Evolutionary conservation across 2,329 filamentous ascomycete species (phyloP).

Genomic region (Blastomyces percursus): DNA sequence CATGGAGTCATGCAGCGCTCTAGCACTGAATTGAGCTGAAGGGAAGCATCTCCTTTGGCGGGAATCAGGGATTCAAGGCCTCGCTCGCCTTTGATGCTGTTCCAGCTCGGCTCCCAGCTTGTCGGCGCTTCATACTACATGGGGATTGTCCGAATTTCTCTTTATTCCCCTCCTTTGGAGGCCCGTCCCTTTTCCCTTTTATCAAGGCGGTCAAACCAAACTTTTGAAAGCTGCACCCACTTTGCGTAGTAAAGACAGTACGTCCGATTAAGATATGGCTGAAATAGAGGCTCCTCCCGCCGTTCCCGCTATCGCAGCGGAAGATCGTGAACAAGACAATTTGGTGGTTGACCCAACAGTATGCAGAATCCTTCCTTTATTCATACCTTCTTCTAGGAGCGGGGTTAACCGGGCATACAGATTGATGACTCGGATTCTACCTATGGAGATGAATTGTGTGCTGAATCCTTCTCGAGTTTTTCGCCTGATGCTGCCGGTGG

Average conservation of each 20-base stretch:
- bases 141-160: not conserved
- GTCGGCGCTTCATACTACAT: not conserved
- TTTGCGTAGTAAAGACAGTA: not conserved
- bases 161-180: not conserved
- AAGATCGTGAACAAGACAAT: not conserved
- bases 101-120: not conserved
- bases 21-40: too few relatives aligned
- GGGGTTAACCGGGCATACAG: not conserved
- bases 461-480: not conserved
- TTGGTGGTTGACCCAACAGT: not conserved
- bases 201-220: not conserved
- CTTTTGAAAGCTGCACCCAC: not conserved
- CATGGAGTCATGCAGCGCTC: too few relatives aligned
- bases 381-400: conserved; percentile 3
- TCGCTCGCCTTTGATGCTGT: too few relatives aligned
- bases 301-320: not conserved
- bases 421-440: conserved; percentile 2
- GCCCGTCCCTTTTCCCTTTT: not conserved
- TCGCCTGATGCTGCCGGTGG: too few relatives aligned
- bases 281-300: not conserved
- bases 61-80: too few relatives aligned
- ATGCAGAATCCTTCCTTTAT: conserved; percentile 4
- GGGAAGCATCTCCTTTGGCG: too few relatives aligned
- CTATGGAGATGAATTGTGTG: conserved; percentile 6
- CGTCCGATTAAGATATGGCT: not conserved